A percentile compares a stretch with the other conserved stretches of the same genome.
Evolutionary conservation across 306 rosid species (phyloP).

Genomic region (Rosa lucieae): DNA sequence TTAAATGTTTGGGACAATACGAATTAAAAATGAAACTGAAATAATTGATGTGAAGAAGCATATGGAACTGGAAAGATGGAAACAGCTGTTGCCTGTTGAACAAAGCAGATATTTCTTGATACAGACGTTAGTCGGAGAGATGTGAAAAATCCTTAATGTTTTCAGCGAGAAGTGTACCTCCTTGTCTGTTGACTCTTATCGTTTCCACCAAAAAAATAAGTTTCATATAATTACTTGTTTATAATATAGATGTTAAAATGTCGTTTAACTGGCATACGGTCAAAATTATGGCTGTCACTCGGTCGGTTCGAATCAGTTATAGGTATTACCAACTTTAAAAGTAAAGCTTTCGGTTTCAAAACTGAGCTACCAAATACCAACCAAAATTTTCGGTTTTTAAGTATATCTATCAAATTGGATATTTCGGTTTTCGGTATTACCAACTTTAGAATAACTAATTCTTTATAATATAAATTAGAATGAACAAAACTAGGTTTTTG

Average conservation of each 20-base stretch:
- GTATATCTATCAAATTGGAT: too few species aligned
- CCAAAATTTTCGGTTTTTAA: too few species aligned
- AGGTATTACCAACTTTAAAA: too few species aligned
- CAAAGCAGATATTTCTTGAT: constrained; percentile 37
- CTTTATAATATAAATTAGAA: too few species aligned
- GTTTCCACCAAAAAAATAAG: background rate
- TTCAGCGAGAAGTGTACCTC: background rate
- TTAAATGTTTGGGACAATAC: background rate
- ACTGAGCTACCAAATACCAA: too few species aligned
- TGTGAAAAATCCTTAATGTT: constrained; percentile 23
- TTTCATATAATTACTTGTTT: background rate
- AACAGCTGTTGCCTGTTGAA: constrained; percentile 32
- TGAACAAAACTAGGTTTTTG: too few species aligned
- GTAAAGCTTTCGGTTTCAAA: too few species aligned
- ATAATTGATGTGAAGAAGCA: constrained; percentile 11
- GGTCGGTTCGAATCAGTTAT: too few species aligned
- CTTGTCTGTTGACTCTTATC: constrained; percentile 22
- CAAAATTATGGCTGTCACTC: too few species aligned
- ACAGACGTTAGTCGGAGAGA: constrained; percentile 15
- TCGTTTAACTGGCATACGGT: background rate
- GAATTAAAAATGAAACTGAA: background rate
- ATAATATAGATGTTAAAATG: background rate
- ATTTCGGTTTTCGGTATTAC: too few species aligned
- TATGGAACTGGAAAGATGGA: constrained; percentile 30
- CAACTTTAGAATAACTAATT: too few species aligned